Evolutionary conservation across 352 stramenopile species (phyloP).

Genomic region (Phytophthora agathidicida): DNA sequence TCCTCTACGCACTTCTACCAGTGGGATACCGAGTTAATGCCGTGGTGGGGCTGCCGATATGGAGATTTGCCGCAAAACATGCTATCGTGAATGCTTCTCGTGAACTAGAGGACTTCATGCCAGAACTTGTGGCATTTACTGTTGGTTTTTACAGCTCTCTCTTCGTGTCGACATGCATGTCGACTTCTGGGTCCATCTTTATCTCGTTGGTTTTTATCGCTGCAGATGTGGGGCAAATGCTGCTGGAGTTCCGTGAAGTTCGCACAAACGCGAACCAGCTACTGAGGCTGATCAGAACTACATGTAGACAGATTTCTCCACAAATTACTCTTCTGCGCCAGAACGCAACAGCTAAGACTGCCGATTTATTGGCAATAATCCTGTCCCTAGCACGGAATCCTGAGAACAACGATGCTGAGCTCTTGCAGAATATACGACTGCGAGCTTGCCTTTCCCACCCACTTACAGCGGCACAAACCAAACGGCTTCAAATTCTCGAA

Average conservation of each 20-base stretch:
- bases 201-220: neutral
- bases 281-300: neutral
- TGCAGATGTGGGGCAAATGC: neutral
- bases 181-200: neutral
- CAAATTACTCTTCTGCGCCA: no score
- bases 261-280: neutral
- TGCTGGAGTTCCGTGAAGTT: conserved; percentile 7
- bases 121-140: conserved; percentile 5
- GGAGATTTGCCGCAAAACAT: conserved; percentile 9
- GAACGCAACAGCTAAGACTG: no score
- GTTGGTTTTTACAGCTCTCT: conserved; percentile 21
- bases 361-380: neutral
- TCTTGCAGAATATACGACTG: neutral
- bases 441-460: neutral
- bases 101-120: conserved; percentile 13
- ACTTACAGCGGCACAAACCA: neutral
- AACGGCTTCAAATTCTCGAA: neutral
- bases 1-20: conserved; percentile 5
- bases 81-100: neutral
- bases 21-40: neutral
- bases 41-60: conserved; percentile 1
- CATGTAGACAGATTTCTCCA: neutral
- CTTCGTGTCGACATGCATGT: conserved; percentile 23
- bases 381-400: neutral
- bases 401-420: neutral